These are phyloP conservation scores for Solanum appendiculatum DNA, from an alignment of 257 asterid species.

Conservation along the genomic window DNA sequence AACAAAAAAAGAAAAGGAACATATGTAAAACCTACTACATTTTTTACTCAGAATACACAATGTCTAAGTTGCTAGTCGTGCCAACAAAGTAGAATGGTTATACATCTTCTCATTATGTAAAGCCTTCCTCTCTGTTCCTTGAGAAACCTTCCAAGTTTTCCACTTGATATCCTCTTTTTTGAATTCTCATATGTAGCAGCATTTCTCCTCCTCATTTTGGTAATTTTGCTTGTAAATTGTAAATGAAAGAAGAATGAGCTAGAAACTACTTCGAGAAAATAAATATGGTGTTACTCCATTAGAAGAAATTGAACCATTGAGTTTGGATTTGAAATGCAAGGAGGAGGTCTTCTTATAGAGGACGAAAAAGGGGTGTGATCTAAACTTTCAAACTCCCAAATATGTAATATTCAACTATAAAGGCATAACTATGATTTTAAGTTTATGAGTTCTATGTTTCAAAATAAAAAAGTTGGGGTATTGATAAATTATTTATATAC, in stretches of 20 bases:
- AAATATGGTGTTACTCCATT: background rate
- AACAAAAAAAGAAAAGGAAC: background rate
- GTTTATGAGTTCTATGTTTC: background rate
- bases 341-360: background rate
- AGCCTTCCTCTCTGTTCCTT: background rate
- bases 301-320: background rate
- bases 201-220: background rate
- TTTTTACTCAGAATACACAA: background rate
- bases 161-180: background rate
- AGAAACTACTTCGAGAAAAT: background rate
- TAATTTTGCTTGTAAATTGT: background rate
- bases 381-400: background rate
- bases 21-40: background rate
- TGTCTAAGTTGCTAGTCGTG: background rate
- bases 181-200: background rate
- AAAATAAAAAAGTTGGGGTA: too few relatives aligned
- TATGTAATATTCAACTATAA: background rate
- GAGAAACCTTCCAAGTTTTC: background rate
- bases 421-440: background rate
- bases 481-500: background rate
- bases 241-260: background rate
- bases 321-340: background rate
- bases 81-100: background rate
- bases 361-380: background rate
- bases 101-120: background rate